phyloP scores from a whole-genome alignment of 495 filamentous ascomycete genomes.

The Penicillium parvum region DNA sequence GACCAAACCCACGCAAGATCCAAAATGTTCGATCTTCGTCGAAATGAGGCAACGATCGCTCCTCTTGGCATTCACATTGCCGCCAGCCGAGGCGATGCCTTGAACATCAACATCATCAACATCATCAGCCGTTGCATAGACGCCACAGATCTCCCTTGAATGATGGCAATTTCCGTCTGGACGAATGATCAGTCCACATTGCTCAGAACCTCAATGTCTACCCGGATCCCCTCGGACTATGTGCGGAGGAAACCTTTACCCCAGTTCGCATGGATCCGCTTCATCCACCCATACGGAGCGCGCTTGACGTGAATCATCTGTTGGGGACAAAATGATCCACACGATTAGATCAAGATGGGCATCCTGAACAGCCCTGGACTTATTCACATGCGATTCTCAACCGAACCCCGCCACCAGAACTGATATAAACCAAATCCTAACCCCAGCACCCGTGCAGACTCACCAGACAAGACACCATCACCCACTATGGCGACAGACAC shows the following conservation, averaged over 20 bases:
- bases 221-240: too few relatives aligned
- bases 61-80: conserved; percentile 12
- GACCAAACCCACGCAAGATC: too few relatives aligned
- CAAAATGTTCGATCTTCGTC: too few relatives aligned
- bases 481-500: conserved; percentile 25
- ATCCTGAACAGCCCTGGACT: conserved; percentile 3
- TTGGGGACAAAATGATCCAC: conserved; percentile 21
- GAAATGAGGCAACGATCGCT: conserved; percentile 2
- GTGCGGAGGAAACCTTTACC: too few relatives aligned
- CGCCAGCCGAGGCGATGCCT: conserved; percentile 8
- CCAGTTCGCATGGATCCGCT: too few relatives aligned
- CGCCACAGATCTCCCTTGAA: too few relatives aligned
- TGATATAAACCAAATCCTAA: conserved; percentile 15
- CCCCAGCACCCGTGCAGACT: not conserved
- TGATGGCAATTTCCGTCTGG: too few relatives aligned
- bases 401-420: not conserved
- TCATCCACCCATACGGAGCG: too few relatives aligned
- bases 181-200: too few relatives aligned
- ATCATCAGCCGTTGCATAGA: too few relatives aligned
- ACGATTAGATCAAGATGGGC: conserved; percentile 1
- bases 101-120: not conserved
- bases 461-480: not conserved
- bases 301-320: conserved; percentile 14
- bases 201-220: too few relatives aligned
- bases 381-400: conserved; percentile 14